Evolutionary conservation across 805 yeast genomes (phyloP), one percentile per base, ranked within the genome.

Genomic region (Cyberlindnera xylosilytica): DNA sequence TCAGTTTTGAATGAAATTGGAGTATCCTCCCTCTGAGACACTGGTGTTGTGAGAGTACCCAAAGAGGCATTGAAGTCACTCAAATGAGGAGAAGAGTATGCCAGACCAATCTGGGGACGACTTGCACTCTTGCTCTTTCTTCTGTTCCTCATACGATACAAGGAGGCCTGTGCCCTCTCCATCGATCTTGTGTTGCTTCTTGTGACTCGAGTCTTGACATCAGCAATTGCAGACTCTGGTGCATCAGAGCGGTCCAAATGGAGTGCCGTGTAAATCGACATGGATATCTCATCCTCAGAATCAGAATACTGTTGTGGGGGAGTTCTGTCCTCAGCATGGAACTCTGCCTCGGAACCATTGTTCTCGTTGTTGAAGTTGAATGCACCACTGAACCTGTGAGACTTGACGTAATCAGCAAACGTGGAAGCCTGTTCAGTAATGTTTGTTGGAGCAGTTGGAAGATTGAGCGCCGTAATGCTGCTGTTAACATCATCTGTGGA

Each of bases 101-200:
- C 36, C 9, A 38, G 40, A 1, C 35, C 63, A 22, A 59, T 51
- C 15, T 58, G 58, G 28, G 64, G 62, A 20, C 61, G 63, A 20
- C 66, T 57, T 1, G 42, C 70, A 46, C 69, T 66, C 51, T 73
- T 76, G 46, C 79, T 73, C 57, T 73, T 73, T 41, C 86, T 63
- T 45, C 86, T 67, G 32, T 76, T 75, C 44, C 74, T 69, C 72
- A 80, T 80, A 58, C 87, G 65, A 42, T 75, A 69, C 16, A 81
- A 54, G 0, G 86, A 79, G 0, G 86, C 85, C 52, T 79, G 81
- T 0, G 87, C 86, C 50, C 86, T 65, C 49, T 78, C 85, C 28
- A 70, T 65, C 1, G 84, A 76, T 41, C 80, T 63, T 0, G 68
- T 63, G 9, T 67, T 63, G 32, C 57, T 62, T 47, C 74, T 62